Base-by-base conservation (phyloP, 2,329 filamentous ascomycete species). In the Aspergillus thermomutatus region DNA sequence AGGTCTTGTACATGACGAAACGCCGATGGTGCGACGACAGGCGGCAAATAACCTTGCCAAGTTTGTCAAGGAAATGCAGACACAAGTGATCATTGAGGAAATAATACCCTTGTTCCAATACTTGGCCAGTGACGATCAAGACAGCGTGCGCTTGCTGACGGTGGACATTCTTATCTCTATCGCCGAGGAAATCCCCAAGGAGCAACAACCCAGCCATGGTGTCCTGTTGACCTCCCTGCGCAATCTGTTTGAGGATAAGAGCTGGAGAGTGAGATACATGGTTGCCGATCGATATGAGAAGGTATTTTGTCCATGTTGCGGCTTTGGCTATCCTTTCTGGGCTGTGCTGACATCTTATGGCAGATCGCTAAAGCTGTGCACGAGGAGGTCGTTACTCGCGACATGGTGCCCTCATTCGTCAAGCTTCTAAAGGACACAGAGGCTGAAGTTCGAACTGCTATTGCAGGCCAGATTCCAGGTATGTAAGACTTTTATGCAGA, bases 61-160 rank as follows among this genome's bases (percentile, higher is more conserved):
- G 75, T 99, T 99, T 72, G 90, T 97, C 71, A 96, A 96, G 81
- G 91, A 94, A 77, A 96, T 97, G 91, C 87, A 91, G 47, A 87
- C 92, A 49, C 83, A 89, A 56, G 87, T 96, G 67, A 91, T 97
- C 67, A 91, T 99, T 69, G 91, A 96, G 56, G 94, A 99, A 80
- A 97, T 99, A 91, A 97, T 99, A 80, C 91, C 93, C 72, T 85
- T 97, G 65, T 99, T 99, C 80, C 92, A 97, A 78, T 93, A 97
- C 77, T 87, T 99, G 62, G 92, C 93, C 52, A 87, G 90, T 69
- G 94, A 99, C 72, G 94, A 99, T 74, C 94, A 99, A 79, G 94
- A 99, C 76, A 97, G 93, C 70, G 94, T 99, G 62, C 88, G 94
- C 63, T 82, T 99, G 69, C 82, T 99, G 72, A 99, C 94, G 1